Evolutionary conservation across 345 rosid genomes (phyloP).

Genomic region (Dipteronia dyeriana): DNA sequence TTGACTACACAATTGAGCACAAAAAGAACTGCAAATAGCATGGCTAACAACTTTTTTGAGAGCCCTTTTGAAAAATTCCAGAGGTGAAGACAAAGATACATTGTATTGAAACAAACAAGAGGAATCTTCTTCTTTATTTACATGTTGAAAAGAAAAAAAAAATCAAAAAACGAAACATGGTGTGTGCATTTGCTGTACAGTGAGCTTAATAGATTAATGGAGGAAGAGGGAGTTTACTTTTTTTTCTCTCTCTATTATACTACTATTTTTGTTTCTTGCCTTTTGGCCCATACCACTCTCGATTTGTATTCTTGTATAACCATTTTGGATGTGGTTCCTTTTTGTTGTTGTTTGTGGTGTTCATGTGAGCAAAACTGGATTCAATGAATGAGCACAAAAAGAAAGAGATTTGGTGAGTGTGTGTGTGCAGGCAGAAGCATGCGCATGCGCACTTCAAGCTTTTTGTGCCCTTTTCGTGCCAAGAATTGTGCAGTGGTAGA

Average conservation of each 20-base stretch:
- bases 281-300: conserved; percentile 6
- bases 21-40: conserved; percentile 9
- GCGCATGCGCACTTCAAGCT: conserved; percentile 30
- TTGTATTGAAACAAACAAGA: conserved; percentile 41
- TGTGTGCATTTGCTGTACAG: too few relatives aligned
- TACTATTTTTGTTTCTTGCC: too few relatives aligned
- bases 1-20: conserved; percentile 20
- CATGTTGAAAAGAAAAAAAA: not conserved
- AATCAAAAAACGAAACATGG: too few relatives aligned
- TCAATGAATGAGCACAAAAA: not conserved
- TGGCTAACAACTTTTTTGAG: not conserved
- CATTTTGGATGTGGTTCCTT: conserved; percentile 8
- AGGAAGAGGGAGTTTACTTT: too few relatives aligned
- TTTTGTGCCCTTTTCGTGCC: conserved; percentile 17
- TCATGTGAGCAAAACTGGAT: conserved; percentile 15
- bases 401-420: conserved; percentile 13
- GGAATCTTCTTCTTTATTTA: conserved; percentile 43
- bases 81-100: conserved; percentile 40
- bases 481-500: not conserved
- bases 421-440: conserved; percentile 11
- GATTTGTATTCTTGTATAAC: conserved; percentile 14
- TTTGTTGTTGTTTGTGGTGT: conserved; percentile 24
- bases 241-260: too few relatives aligned
- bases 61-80: not conserved
- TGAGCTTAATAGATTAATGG: too few relatives aligned